A percentile compares a stretch with the other conserved stretches of the same genome.
Evolutionary conservation across 352 stramenopile species (phyloP).

Genomic region (Pythium insidiosum): DNA sequence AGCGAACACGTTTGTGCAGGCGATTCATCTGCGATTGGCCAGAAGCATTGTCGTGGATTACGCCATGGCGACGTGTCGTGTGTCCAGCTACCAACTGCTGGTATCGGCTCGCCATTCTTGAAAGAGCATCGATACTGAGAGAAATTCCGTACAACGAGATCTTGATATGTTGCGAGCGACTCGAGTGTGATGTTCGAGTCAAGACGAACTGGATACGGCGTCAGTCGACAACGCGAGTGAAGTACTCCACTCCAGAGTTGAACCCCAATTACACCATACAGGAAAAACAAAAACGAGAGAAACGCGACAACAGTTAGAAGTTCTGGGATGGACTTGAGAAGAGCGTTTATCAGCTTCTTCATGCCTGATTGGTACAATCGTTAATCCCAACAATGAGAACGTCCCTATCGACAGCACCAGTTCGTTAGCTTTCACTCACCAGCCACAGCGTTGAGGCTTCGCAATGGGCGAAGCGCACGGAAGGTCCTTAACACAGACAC

Average conservation of each 20-base stretch:
- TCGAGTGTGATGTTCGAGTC: constrained; percentile 22
- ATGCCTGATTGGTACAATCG: too few species aligned
- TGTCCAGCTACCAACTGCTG: constrained; percentile 22
- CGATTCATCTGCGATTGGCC: constrained; percentile 78
- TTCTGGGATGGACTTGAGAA: constrained; percentile 71
- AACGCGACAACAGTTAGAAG: constrained; percentile 76
- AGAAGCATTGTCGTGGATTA: constrained; percentile 74
- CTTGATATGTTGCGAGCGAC: constrained; percentile 24
- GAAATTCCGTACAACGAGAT: constrained; percentile 22
- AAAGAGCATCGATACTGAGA: constrained; percentile 27
- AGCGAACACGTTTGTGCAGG: constrained; percentile 49
- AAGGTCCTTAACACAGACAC: constrained; percentile 53
- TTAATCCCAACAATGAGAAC: too few species aligned
- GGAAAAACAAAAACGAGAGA: constrained; percentile 76
- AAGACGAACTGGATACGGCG: constrained; percentile 49
- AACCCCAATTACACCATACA: constrained; percentile 80
- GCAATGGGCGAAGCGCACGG: constrained; percentile 45
- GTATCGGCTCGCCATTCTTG: constrained; percentile 21
- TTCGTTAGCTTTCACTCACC: constrained; percentile 13
- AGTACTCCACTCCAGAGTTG: constrained; percentile 74
- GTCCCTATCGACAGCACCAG: too few species aligned
- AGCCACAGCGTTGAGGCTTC: constrained; percentile 50
- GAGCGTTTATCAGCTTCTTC: constrained; percentile 64
- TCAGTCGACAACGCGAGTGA: constrained; percentile 59
- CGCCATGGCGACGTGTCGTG: constrained; percentile 45